Percentiles rank a stretch among this genome's conserved stretches.
These are phyloP conservation scores for Macrophomina pseudophaseolina DNA, from an alignment of 2,329 filamentous ascomycete species.

Conservation along the genomic window DNA sequence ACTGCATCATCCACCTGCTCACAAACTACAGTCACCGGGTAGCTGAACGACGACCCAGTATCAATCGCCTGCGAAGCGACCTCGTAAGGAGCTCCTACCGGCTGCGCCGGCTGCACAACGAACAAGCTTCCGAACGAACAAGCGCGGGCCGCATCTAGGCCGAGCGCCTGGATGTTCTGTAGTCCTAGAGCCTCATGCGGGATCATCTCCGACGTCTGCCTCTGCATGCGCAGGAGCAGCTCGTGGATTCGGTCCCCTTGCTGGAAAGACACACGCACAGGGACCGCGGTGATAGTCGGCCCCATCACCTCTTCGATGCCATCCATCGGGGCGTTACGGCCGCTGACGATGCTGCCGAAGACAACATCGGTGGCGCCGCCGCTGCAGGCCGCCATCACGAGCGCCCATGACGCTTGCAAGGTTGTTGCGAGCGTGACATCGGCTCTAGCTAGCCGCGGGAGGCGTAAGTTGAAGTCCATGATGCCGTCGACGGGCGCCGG, in stretches of 20 bases:
- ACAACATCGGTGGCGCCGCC: constrained; percentile 37
- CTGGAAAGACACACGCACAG: constrained; percentile 35
- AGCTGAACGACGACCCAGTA: neutral
- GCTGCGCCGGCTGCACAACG: constrained; percentile 50
- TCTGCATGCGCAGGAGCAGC: constrained; percentile 26
- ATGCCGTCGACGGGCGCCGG: constrained; percentile 37
- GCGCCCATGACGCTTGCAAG: constrained; percentile 39
- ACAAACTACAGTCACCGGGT: constrained; percentile 10
- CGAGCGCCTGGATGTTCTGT: constrained; percentile 40
- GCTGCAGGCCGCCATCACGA: constrained; percentile 30
- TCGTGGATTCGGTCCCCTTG: constrained; percentile 24
- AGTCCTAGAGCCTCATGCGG: constrained; percentile 35
- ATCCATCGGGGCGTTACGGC: constrained; percentile 44
- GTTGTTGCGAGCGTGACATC: constrained; percentile 32
- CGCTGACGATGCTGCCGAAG: constrained; percentile 47
- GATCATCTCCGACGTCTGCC: neutral
- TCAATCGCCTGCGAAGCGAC: neutral
- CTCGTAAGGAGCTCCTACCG: neutral
- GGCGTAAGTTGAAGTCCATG: constrained; percentile 57
- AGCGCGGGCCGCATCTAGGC: constrained; percentile 56
- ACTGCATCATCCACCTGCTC: neutral
- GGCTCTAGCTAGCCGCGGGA: constrained; percentile 29
- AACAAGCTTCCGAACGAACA: constrained; percentile 58
- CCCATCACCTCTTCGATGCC: constrained; percentile 46
- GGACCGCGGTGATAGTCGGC: constrained; percentile 49